phyloP scores from a whole-genome alignment of 208 protist species.

The Leishmania tropica region DNA sequence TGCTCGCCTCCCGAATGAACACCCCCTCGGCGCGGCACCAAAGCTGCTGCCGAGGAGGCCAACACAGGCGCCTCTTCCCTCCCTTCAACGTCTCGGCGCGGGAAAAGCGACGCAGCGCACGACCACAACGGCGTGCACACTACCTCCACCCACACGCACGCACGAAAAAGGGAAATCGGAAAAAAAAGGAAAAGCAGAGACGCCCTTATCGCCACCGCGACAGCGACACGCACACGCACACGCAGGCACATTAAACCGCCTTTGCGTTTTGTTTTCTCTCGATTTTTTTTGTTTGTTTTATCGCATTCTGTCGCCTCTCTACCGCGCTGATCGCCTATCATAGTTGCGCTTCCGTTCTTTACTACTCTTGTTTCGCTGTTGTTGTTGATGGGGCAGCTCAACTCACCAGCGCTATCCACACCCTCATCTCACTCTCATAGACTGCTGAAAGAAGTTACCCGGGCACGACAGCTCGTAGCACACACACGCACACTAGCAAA shows the following conservation, averaged over 20 bases:
- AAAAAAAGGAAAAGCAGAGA: neutral
- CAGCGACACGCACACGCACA: neutral
- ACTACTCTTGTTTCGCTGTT: neutral
- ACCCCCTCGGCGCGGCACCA: neutral
- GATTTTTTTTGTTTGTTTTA: too few relatives aligned
- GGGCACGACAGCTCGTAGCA: neutral
- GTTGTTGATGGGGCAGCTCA: neutral
- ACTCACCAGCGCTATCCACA: neutral
- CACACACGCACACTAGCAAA: neutral
- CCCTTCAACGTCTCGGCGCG: neutral
- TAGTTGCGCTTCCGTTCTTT: neutral
- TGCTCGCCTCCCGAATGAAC: neutral
- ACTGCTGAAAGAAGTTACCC: neutral
- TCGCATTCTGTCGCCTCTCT: neutral
- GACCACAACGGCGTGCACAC: too few relatives aligned
- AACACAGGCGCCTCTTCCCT: neutral
- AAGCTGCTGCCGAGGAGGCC: neutral
- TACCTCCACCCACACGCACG: too few relatives aligned
- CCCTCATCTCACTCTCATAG: neutral
- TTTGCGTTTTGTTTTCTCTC: neutral
- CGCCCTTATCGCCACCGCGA: neutral
- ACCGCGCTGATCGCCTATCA: neutral
- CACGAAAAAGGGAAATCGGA: too few relatives aligned
- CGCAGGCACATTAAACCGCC: neutral
- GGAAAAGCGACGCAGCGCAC: too few relatives aligned